phyloP scores from a whole-genome alignment of 192 early-diverging fungal species.

The Paraglomus occultum region DNA sequence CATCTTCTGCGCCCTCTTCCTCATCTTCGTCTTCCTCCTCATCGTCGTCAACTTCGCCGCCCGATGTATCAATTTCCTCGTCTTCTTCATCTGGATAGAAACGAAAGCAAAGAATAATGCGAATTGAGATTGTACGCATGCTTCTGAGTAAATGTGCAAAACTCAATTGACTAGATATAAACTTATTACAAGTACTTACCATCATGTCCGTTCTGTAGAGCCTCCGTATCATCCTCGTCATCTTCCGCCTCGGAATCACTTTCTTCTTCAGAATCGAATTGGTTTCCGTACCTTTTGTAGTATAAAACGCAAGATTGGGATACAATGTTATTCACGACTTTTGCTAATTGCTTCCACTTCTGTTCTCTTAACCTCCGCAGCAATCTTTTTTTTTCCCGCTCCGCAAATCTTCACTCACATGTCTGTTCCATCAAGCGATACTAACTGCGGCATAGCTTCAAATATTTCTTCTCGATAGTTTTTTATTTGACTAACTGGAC shows the following conservation, averaged over 20 bases:
- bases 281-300: neutral
- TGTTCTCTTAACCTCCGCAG: neutral
- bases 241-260: constrained; percentile 29
- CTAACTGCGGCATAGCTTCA: constrained; percentile 38
- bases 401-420: constrained; percentile 25
- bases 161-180: neutral
- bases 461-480: constrained; percentile 42
- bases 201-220: neutral
- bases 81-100: constrained; percentile 18
- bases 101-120: neutral
- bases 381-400: neutral
- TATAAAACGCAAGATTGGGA: neutral
- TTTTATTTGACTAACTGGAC: constrained; percentile 28
- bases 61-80: neutral
- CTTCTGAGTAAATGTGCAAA: neutral
- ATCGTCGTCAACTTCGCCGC: constrained; percentile 34
- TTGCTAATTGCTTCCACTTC: neutral
- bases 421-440: constrained; percentile 41
- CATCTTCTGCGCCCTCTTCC: constrained; percentile 6
- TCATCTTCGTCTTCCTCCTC: constrained; percentile 32
- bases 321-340: neutral
- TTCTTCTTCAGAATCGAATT: constrained; percentile 28
- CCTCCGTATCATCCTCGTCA: constrained; percentile 1
- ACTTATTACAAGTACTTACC: too few relatives aligned
- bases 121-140: neutral